Evolutionary conservation across 192 early-diverging fungal species (phyloP), one percentile per base, ranked within the genome.

Genomic region (Phlyctochytrium planicorne): DNA sequence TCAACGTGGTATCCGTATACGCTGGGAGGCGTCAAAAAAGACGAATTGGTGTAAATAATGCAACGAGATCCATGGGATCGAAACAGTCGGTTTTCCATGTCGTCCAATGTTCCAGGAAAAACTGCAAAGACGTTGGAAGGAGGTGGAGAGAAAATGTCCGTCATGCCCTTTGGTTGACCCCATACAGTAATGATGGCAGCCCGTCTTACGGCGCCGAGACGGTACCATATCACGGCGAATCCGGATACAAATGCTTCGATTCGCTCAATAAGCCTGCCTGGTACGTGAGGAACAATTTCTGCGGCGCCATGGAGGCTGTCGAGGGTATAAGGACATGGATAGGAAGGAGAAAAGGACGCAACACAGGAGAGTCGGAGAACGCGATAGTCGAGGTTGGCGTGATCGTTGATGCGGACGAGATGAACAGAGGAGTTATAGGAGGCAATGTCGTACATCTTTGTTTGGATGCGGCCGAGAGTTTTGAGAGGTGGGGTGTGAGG

Each of bases 71-170:
- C n/a, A 30, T 57, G 72, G 3, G 33, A 30, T 1, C 67, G 34
- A 37, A 65, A 59, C 4, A 77, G 50, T 20, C 79, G 40, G 17
- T 56, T 29, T 2, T 75, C 75, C 60, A 81, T 71, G 59, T 81
- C 77, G 12, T 20, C 31, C 23, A 52, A 59, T 4, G 69, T 62
- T 0, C 70, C 68, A 2, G 76, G 76, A 34, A 70, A 66, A 1
- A 81, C 27, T 10, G 71, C n/a, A 29, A 75, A 52, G 2, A 66
- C 60, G 1, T 65, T 32, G 2, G 3, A 25, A 2, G 12, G 16
- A 17, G 20, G 10, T 67, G 53, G 34, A 52, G 30, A 25, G 16
- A 40, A 14, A 2, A 3, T 34, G 52, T 33, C 34, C 20, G 10
- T 31, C 4, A 30, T 25, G 33, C 50, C 24, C 17, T 34, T 76